A percentile compares a stretch with the other conserved stretches of the same genome.
These are phyloP conservation scores for Escallonia herrerae DNA, from an alignment of 129 eudicot genomes.

Conservation along the genomic window DNA sequence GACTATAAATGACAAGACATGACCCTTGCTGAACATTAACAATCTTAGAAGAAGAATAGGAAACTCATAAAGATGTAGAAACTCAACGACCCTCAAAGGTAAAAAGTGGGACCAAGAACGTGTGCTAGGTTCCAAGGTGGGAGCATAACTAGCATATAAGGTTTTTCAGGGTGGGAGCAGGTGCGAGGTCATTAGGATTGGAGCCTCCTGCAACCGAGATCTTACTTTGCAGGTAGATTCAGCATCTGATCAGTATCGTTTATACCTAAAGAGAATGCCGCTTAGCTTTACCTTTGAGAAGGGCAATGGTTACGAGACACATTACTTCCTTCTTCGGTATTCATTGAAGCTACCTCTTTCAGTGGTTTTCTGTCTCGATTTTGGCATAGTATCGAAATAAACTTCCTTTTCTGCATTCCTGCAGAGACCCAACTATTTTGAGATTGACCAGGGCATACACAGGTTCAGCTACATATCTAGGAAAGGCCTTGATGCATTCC, in stretches of 20 bases:
- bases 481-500: constrained; percentile 80
- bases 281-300: not conserved
- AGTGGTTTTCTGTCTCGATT: not conserved
- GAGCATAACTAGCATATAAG: too few species aligned
- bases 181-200: too few species aligned
- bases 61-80: too few species aligned
- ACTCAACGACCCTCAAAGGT: too few species aligned
- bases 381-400: not conserved
- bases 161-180: too few species aligned
- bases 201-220: too few species aligned
- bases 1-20: too few species aligned
- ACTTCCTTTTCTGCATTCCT: not conserved
- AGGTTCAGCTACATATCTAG: constrained; percentile 90
- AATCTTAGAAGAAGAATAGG: too few species aligned
- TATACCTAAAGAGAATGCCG: not conserved
- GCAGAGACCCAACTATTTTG: constrained; percentile 86
- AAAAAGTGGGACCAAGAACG: too few species aligned
- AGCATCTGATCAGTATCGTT: not conserved
- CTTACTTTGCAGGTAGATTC: too few species aligned
- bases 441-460: constrained; percentile 90
- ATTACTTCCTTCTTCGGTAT: not conserved
- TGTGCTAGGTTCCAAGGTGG: too few species aligned
- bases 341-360: not conserved
- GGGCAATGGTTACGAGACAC: not conserved
- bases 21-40: too few species aligned